These are phyloP conservation scores for Xylariomycetidae sp. DNA, from an alignment of 2,329 filamentous ascomycete genomes.

Conservation along the genomic window DNA sequence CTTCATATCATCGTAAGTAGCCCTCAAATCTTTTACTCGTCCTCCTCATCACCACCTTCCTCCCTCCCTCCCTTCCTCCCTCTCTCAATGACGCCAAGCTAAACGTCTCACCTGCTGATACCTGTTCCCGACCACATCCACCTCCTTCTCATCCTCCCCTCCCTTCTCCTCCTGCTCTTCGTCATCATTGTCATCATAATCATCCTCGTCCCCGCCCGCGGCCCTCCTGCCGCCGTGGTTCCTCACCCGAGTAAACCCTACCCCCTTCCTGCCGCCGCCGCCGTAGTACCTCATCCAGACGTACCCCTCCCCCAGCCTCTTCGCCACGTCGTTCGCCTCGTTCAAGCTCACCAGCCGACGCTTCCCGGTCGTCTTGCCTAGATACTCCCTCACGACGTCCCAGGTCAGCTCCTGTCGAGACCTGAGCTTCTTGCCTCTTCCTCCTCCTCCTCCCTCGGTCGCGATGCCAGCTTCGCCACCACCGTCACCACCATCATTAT, in stretches of 20 bases:
- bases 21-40: too few species aligned
- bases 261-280: slow-evolving; percentile 30
- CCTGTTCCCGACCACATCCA: too few species aligned
- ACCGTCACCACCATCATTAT: too few species aligned
- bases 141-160: slow-evolving; percentile 13
- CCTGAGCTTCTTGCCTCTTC: neutral
- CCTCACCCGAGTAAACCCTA: slow-evolving; percentile 35
- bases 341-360: slow-evolving; percentile 50
- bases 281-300: slow-evolving; percentile 21
- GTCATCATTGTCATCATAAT: slow-evolving; percentile 4
- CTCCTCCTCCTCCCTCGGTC: too few species aligned
- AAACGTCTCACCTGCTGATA: too few species aligned
- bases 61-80: too few species aligned
- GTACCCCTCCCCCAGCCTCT: slow-evolving; percentile 48
- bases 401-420: slow-evolving; percentile 17
- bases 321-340: slow-evolving; percentile 56
- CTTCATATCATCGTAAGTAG: too few species aligned
- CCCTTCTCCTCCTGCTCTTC: slow-evolving; percentile 10
- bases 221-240: slow-evolving; percentile 19
- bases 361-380: slow-evolving; percentile 25
- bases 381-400: slow-evolving; percentile 20
- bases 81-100: too few species aligned
- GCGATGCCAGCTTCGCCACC: too few species aligned
- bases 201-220: neutral
- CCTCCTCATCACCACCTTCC: too few species aligned